phyloP scores from a whole-genome alignment of 2,329 filamentous ascomycete species.

The Fusarium staphyleae region DNA sequence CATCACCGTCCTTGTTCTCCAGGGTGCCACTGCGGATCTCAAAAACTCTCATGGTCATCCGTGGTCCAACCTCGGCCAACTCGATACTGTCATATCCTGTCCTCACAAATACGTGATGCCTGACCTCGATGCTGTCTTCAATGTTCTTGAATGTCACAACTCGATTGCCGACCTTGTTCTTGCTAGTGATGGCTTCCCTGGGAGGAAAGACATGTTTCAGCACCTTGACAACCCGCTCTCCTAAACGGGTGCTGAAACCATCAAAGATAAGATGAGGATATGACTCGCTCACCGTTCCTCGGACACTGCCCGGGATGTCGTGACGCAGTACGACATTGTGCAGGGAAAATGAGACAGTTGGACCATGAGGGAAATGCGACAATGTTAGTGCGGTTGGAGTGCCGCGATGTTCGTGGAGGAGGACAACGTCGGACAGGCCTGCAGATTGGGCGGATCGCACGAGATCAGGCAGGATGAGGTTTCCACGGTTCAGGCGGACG shows the following conservation, averaged over 20 bases:
- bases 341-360: conserved; percentile 79
- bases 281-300: conserved; percentile 88
- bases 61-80: conserved; percentile 85
- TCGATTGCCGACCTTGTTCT: conserved; percentile 80
- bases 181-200: conserved; percentile 74
- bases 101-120: conserved; percentile 84
- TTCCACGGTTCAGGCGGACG: conserved; percentile 90
- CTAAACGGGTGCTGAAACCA: conserved; percentile 83
- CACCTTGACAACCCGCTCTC: conserved; percentile 84
- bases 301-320: conserved; percentile 87
- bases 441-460: conserved; percentile 81
- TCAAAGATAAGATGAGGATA: conserved; percentile 98
- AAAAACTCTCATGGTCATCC: conserved; percentile 97
- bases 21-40: conserved; percentile 91
- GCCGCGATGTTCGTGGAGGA: conserved; percentile 91
- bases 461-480: conserved; percentile 84
- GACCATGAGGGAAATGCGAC: conserved; percentile 87
- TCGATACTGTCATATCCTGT: conserved; percentile 91
- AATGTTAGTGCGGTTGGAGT: conserved; percentile 89
- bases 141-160: conserved; percentile 95
- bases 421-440: conserved; percentile 82
- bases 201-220: conserved; percentile 95
- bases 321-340: conserved; percentile 93
- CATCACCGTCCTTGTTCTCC: conserved; percentile 93
- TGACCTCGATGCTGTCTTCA: conserved; percentile 90